These are phyloP conservation scores for Penicillium sp. DNA, from an alignment of 2,329 filamentous ascomycete species.

Conservation along the genomic window DNA sequence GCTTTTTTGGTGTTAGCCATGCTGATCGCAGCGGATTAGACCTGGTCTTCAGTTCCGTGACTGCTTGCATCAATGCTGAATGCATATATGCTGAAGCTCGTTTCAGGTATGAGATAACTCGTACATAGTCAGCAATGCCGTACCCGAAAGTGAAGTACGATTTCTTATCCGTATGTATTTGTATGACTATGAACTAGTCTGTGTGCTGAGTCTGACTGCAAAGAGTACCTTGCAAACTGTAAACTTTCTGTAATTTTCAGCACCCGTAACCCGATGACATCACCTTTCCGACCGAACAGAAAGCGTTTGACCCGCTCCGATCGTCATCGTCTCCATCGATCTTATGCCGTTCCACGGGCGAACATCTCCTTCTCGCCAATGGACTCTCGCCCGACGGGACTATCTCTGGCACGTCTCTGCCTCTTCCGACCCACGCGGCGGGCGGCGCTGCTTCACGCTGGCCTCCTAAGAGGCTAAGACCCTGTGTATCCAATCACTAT, in stretches of 20 bases:
- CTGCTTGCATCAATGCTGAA: neutral
- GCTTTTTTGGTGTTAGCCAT: too few species aligned
- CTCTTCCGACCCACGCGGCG: constrained; percentile 31
- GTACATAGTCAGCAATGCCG: neutral
- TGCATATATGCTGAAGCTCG: neutral
- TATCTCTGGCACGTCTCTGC: neutral
- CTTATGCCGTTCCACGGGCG: constrained; percentile 31
- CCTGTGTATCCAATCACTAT: constrained; percentile 16
- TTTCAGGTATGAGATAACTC: neutral
- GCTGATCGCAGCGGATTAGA: neutral
- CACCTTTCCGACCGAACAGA: constrained; percentile 27
- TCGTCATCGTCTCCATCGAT: constrained; percentile 40
- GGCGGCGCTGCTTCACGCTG: constrained; percentile 24
- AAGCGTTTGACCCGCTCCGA: constrained; percentile 33
- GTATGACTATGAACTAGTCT: too few species aligned
- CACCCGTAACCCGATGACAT: constrained; percentile 30
- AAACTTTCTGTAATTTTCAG: constrained; percentile 27
- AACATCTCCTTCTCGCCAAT: constrained; percentile 27
- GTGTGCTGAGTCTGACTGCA: too few species aligned
- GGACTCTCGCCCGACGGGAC: neutral
- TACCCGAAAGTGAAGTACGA: neutral
- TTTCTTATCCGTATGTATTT: neutral
- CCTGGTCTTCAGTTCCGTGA: neutral
- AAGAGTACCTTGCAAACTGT: neutral
- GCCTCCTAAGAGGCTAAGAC: constrained; percentile 5